phyloP scores from a whole-genome alignment of 2,329 filamentous ascomycete genomes.

The Podosphaera xanthii region DNA sequence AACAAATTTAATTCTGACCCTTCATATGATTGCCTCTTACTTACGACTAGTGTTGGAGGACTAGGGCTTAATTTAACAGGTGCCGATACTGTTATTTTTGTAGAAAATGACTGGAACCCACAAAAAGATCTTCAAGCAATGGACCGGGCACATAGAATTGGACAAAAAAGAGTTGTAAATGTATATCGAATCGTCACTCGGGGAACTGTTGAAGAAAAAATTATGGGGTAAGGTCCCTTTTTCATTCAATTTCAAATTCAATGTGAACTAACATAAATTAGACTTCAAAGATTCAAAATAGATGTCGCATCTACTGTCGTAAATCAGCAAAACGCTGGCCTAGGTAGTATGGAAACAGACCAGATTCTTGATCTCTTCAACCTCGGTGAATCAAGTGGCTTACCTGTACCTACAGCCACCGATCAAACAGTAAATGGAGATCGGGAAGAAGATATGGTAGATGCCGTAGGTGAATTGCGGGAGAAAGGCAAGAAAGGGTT shows the following conservation, averaged over 20 bases:
- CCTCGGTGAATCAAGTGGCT: slow-evolving; percentile 54
- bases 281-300: slow-evolving; percentile 96
- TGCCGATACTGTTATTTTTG: slow-evolving; percentile 96
- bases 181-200: slow-evolving; percentile 92
- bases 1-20: slow-evolving; percentile 98
- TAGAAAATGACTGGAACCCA: slow-evolving; percentile 98
- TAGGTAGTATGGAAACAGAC: slow-evolving; percentile 88
- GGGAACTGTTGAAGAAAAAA: slow-evolving; percentile 95
- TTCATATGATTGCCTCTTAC: slow-evolving; percentile 76
- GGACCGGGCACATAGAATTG: slow-evolving; percentile 94
- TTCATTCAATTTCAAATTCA: neutral
- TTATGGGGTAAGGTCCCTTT: slow-evolving; percentile 39
- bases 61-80: slow-evolving; percentile 87
- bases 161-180: slow-evolving; percentile 98
- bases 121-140: slow-evolving; percentile 97
- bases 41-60: slow-evolving; percentile 89
- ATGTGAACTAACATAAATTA: slow-evolving; percentile 18
- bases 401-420: slow-evolving; percentile 33
- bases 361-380: slow-evolving; percentile 95
- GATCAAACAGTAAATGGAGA: slow-evolving; percentile 34
- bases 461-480: slow-evolving; percentile 75
- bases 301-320: slow-evolving; percentile 95
- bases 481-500: slow-evolving; percentile 95
- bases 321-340: slow-evolving; percentile 91
- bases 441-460: slow-evolving; percentile 68